Conservation (phyloP, 805 yeast species). For the Teunomyces pallodes region DNA sequence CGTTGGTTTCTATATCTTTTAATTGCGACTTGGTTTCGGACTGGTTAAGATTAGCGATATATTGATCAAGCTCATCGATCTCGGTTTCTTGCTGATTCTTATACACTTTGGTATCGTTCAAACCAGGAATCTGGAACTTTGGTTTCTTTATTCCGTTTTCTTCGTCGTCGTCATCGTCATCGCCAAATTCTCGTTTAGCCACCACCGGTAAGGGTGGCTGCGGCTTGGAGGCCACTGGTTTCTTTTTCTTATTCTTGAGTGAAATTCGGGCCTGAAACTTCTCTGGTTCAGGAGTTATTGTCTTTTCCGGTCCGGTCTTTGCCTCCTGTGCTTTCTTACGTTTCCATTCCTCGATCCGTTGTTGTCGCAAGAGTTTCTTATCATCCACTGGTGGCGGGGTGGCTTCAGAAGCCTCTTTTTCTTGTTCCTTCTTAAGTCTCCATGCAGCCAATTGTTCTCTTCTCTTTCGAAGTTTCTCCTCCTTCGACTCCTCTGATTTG, state of each 20-base stretch:
- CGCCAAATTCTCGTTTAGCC: background rate
- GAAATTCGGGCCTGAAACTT: background rate
- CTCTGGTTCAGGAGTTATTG: background rate
- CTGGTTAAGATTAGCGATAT: slow-evolving; percentile 6
- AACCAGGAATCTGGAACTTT: slow-evolving; percentile 20
- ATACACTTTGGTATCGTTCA: slow-evolving; percentile 9
- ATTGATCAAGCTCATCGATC: slow-evolving; percentile 21
- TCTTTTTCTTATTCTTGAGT: background rate
- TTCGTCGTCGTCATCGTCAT: slow-evolving; percentile 28
- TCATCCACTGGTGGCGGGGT: slow-evolving; percentile 8
- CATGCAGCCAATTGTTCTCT: slow-evolving; percentile 57
- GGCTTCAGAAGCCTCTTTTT: slow-evolving; percentile 10
- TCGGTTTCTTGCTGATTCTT: slow-evolving; percentile 12
- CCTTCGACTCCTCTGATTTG: slow-evolving; percentile 15
- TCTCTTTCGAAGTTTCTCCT: slow-evolving; percentile 39
- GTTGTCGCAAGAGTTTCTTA: slow-evolving; percentile 27
- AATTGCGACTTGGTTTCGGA: background rate
- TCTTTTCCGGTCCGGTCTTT: background rate
- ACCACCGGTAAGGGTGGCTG: too few relatives aligned
- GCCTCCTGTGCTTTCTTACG: slow-evolving; percentile 24
- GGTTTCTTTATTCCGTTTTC: slow-evolving; percentile 19
- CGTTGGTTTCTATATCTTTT: background rate
- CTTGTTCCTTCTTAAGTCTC: slow-evolving; percentile 53
- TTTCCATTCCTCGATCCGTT: slow-evolving; percentile 54
- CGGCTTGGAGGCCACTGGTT: too few relatives aligned